These are phyloP conservation scores for Scutellaria barbata DNA, from an alignment of 257 asterid genomes.

Conservation along the genomic window DNA sequence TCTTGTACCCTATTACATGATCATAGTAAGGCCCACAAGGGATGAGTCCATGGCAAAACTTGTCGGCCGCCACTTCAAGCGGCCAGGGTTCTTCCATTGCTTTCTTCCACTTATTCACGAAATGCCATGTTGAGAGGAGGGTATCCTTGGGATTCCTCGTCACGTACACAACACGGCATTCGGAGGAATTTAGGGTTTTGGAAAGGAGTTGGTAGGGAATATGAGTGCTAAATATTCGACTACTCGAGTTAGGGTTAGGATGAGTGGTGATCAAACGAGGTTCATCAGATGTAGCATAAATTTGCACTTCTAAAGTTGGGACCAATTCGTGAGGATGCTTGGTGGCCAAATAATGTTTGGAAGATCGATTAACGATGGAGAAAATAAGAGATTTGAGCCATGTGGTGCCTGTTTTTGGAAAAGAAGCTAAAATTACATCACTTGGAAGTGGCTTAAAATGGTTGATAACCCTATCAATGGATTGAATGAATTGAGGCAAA, in stretches of 20 bases:
- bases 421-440: constrained; percentile 38
- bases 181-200: constrained; percentile 33
- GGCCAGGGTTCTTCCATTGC: constrained; percentile 35
- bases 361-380: constrained; percentile 33
- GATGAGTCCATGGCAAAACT: constrained; percentile 41
- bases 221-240: constrained; percentile 38
- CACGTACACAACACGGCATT: constrained; percentile 38
- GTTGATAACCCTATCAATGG: constrained; percentile 31
- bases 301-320: constrained; percentile 40
- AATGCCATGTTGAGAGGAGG: constrained; percentile 54
- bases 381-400: constrained; percentile 46
- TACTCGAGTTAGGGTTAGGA: not conserved
- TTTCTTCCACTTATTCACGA: constrained; percentile 40
- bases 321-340: constrained; percentile 41
- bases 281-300: not conserved
- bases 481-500: constrained; percentile 32
- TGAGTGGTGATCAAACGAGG: not conserved
- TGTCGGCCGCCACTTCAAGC: constrained; percentile 42
- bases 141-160: constrained; percentile 57
- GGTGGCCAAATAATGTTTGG: constrained; percentile 22
- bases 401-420: constrained; percentile 49
- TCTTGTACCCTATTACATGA: constrained; percentile 52
- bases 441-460: constrained; percentile 43
- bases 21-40: constrained; percentile 58
- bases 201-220: constrained; percentile 39